phyloP scores from a whole-genome alignment of 148 eudicot genomes.

The Rhododendron henanense region DNA sequence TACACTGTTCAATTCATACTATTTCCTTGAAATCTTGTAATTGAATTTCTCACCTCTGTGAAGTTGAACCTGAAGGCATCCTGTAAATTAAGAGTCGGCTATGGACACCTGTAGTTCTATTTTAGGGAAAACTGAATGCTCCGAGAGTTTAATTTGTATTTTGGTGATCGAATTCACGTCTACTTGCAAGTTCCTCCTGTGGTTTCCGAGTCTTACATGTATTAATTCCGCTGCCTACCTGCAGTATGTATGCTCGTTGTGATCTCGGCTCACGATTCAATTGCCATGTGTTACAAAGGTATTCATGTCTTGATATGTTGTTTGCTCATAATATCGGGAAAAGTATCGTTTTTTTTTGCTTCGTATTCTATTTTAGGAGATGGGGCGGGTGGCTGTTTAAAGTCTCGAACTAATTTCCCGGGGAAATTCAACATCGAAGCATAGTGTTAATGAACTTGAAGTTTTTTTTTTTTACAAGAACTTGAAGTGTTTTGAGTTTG shows the following conservation, averaged over 20 bases:
- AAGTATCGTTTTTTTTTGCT: not conserved
- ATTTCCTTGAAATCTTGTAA: not conserved
- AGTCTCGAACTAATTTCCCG: not conserved
- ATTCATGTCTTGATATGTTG: not conserved
- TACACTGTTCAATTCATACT: constrained; percentile 1
- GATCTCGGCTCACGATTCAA: not conserved
- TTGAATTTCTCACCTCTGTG: not conserved
- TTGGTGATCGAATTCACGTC: not conserved
- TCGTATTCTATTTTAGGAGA: not conserved
- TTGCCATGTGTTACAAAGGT: not conserved
- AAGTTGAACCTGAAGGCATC: not conserved
- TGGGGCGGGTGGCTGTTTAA: not conserved
- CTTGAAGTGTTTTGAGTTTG: not conserved
- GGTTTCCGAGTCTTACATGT: not conserved
- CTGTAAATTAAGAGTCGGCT: constrained; percentile 7
- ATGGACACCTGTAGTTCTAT: not conserved
- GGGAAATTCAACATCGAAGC: not conserved
- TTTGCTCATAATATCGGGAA: not conserved
- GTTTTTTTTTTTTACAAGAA: not conserved
- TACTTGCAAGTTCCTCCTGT: not conserved
- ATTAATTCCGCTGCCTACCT: not conserved
- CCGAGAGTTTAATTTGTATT: not conserved
- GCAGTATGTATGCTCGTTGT: not conserved
- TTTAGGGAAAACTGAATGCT: not conserved
- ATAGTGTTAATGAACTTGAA: not conserved